Conservation (phyloP, 176 grass and related monocot species). For the Olyra latifolia region DNA sequence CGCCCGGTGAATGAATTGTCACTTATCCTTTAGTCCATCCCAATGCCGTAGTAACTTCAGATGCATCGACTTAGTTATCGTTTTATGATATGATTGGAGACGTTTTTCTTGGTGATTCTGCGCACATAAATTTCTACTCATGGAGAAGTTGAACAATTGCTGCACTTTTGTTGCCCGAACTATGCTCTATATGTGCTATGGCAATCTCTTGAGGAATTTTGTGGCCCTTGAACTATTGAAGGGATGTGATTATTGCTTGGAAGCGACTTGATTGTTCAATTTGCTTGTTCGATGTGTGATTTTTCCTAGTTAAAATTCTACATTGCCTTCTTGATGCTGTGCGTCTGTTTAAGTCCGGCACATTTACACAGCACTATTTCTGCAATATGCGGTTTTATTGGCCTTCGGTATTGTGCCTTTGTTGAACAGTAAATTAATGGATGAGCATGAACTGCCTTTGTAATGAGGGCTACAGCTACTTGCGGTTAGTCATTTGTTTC, state of each 20-base stretch:
- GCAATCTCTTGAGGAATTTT: background rate
- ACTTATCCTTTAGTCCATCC: background rate
- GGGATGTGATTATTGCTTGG: background rate
- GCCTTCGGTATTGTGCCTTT: background rate
- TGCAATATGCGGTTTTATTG: background rate
- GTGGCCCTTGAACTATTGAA: background rate
- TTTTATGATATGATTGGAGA: background rate
- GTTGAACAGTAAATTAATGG: background rate
- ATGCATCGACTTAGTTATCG: constrained; percentile 7
- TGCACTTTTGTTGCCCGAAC: background rate
- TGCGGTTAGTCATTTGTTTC: background rate
- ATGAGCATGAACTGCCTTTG: background rate
- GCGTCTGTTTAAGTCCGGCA: background rate
- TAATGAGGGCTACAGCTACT: background rate
- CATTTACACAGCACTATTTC: background rate
- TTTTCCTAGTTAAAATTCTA: background rate
- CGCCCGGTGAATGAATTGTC: constrained; percentile 45
- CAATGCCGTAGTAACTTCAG: constrained; percentile 13
- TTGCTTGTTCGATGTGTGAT: background rate
- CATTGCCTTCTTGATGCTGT: background rate
- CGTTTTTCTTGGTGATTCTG: background rate
- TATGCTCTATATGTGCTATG: background rate
- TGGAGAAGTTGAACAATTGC: constrained; percentile 4
- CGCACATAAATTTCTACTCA: constrained; percentile 8
- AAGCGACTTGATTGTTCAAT: background rate